These are phyloP conservation scores for Pyricularia sp. DNA, from an alignment of 2,329 filamentous ascomycete genomes.

Conservation along the genomic window DNA sequence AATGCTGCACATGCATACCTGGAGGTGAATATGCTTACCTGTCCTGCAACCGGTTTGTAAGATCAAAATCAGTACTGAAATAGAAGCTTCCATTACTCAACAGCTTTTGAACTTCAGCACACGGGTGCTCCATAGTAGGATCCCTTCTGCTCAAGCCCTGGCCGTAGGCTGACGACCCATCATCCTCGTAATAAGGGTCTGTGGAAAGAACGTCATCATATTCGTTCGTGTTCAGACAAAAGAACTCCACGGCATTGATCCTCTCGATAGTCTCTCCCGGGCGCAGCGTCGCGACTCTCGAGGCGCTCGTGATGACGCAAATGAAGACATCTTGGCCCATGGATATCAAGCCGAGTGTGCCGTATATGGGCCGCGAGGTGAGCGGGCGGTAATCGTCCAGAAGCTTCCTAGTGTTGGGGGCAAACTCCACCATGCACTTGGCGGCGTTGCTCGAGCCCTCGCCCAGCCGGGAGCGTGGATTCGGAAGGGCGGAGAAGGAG, in stretches of 20 bases:
- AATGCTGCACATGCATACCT: slow-evolving; percentile 6
- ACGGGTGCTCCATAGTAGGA: slow-evolving; percentile 72
- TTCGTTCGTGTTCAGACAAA: slow-evolving; percentile 78
- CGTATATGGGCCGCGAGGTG: slow-evolving; percentile 65
- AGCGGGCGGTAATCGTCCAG: slow-evolving; percentile 70
- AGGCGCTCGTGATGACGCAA: slow-evolving; percentile 75
- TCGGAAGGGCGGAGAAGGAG: slow-evolving; percentile 43
- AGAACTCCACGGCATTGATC: slow-evolving; percentile 82
- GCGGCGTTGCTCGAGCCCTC: slow-evolving; percentile 22
- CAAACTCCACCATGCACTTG: slow-evolving; percentile 85
- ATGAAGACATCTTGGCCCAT: slow-evolving; percentile 80
- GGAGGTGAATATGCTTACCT: slow-evolving; percentile 38
- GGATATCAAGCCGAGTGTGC: slow-evolving; percentile 81
- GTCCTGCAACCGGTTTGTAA: slow-evolving; percentile 88
- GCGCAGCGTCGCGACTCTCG: slow-evolving; percentile 69
- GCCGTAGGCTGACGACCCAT: slow-evolving; percentile 37
- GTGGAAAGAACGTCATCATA: slow-evolving; percentile 68
- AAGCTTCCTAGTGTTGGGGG: slow-evolving; percentile 52
- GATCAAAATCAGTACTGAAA: slow-evolving; percentile 95
- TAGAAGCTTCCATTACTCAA: slow-evolving; percentile 93
- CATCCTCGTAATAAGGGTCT: slow-evolving; percentile 43
- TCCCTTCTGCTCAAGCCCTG: slow-evolving; percentile 56
- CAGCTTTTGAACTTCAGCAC: slow-evolving; percentile 82
- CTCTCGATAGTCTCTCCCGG: slow-evolving; percentile 84
- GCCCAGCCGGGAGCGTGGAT: slow-evolving; percentile 31